Conservation (phyloP, 108 stramenopile species). For the Cafeteria roenbergensis region DNA sequence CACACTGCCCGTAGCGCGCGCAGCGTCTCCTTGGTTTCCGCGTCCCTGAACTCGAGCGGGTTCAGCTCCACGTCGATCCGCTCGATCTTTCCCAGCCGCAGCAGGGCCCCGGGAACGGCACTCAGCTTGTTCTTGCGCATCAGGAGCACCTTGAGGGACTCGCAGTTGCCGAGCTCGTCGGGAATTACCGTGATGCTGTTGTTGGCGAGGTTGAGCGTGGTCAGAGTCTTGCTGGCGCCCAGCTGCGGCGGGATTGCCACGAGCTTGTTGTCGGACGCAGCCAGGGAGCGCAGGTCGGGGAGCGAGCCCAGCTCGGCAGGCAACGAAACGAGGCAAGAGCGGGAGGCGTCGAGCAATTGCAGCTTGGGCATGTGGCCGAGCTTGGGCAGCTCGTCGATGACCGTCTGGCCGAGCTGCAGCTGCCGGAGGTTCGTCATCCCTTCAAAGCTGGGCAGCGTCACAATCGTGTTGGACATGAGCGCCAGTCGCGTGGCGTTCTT, state of each 20-base stretch:
- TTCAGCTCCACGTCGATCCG: not conserved
- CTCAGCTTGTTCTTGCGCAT: not conserved
- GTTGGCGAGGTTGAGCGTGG: not conserved
- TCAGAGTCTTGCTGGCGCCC: not conserved
- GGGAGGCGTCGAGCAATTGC: not conserved
- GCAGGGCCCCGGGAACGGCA: slow-evolving; percentile 3
- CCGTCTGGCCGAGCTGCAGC: slow-evolving; percentile 13
- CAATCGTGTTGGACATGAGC: slow-evolving; percentile 8
- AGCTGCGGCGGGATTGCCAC: not conserved
- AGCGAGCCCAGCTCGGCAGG: not conserved
- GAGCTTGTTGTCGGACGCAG: slow-evolving; percentile 7
- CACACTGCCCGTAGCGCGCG: not conserved
- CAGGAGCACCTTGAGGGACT: not conserved
- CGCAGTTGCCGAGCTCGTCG: not conserved
- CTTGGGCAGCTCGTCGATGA: slow-evolving; percentile 8
- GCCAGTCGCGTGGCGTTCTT: not conserved
- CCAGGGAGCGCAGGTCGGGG: not conserved
- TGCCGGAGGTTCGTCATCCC: slow-evolving; percentile 11
- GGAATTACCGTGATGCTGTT: slow-evolving; percentile 1
- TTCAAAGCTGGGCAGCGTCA: not conserved
- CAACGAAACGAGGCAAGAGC: not conserved
- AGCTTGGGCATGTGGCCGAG: not conserved
- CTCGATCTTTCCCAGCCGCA: not conserved
- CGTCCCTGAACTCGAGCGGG: not conserved
- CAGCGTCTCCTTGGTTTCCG: not conserved